These are phyloP conservation scores for Ophiorrhiza pumila DNA, from an alignment of 257 asterid species.

Conservation along the genomic window DNA sequence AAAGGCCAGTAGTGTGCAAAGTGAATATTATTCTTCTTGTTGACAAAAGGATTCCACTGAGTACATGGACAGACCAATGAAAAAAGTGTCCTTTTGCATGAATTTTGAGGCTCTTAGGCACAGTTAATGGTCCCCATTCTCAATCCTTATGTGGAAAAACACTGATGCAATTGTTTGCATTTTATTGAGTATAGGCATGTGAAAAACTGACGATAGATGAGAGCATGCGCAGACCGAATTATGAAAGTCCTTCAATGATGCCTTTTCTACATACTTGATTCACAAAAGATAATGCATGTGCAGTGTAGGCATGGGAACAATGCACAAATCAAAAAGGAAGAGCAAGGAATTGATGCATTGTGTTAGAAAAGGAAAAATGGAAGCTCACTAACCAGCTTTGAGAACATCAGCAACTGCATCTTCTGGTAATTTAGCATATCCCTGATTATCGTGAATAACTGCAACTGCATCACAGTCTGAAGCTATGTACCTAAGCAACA, in stretches of 20 bases:
- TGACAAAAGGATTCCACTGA: neutral
- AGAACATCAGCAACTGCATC: slow-evolving; percentile 72
- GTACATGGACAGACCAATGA: neutral
- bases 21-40: neutral
- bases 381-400: slow-evolving; percentile 49
- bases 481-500: slow-evolving; percentile 47
- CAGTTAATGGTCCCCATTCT: neutral
- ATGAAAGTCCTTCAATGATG: too few relatives aligned
- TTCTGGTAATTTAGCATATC: slow-evolving; percentile 60
- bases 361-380: neutral
- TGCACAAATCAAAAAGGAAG: too few relatives aligned
- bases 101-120: too few relatives aligned
- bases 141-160: too few relatives aligned
- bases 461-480: slow-evolving; percentile 75
- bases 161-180: too few relatives aligned
- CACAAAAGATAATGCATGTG: neutral
- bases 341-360: too few relatives aligned
- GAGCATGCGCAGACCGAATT: too few relatives aligned
- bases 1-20: neutral
- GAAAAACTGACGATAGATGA: too few relatives aligned
- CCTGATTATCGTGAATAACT: slow-evolving; percentile 46
- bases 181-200: too few relatives aligned
- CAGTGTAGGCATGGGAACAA: neutral
- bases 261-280: too few relatives aligned
- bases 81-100: too few relatives aligned